A percentile compares a stretch with the other conserved stretches of the same genome.
These are phyloP conservation scores for Camellia oleifera DNA, from an alignment of 179 eudicot species.

Conservation along the genomic window DNA sequence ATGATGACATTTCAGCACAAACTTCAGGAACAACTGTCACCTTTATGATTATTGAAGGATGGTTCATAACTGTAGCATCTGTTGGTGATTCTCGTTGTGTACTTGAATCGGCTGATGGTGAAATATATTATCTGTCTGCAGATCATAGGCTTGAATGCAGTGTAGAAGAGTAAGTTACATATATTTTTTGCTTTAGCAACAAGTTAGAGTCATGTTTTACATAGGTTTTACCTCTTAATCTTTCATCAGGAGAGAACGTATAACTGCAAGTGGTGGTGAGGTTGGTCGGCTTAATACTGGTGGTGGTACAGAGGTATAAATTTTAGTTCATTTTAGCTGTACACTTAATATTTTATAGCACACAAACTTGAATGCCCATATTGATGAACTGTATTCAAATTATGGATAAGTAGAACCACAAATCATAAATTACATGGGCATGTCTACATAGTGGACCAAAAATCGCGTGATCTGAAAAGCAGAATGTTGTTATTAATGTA, in stretches of 20 bases:
- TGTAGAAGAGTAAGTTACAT: slow-evolving; percentile 70
- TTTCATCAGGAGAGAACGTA: slow-evolving; percentile 73
- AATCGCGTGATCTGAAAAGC: neutral
- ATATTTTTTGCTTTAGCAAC: neutral
- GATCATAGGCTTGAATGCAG: slow-evolving; percentile 95
- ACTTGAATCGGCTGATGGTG: slow-evolving; percentile 90
- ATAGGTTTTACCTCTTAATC: slow-evolving; percentile 13
- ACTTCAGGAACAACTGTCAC: slow-evolving; percentile 95
- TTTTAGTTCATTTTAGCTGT: slow-evolving; percentile 6
- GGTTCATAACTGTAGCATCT: slow-evolving; percentile 87
- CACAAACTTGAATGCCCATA: neutral
- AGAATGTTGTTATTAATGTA: neutral
- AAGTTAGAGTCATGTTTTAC: neutral
- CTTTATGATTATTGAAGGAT: slow-evolving; percentile 89
- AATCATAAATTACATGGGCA: neutral
- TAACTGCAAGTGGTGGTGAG: slow-evolving; percentile 94
- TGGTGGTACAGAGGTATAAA: slow-evolving; percentile 85
- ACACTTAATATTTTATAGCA: neutral
- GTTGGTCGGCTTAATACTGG: slow-evolving; percentile 97
- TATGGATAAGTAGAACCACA: neutral
- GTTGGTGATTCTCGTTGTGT: slow-evolving; percentile 95
- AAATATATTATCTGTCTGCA: slow-evolving; percentile 71
- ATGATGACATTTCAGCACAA: slow-evolving; percentile 50
- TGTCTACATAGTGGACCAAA: neutral
- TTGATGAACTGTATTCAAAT: neutral